Conservation (phyloP, 2,329 filamentous ascomycete genomes). For the Phyllachora maydis region DNA sequence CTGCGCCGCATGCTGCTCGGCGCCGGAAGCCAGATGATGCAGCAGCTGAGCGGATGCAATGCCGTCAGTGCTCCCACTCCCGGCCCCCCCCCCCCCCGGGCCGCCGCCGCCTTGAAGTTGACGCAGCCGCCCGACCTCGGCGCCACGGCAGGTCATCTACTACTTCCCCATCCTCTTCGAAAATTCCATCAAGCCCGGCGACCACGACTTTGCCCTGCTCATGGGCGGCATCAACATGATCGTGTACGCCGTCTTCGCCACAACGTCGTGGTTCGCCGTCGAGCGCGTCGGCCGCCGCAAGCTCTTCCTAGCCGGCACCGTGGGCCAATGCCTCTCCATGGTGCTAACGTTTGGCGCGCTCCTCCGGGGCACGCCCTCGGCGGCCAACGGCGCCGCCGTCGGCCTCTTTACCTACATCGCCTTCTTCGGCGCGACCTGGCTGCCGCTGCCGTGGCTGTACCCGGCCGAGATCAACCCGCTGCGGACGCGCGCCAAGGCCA, state of each 20-base stretch:
- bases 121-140: no score
- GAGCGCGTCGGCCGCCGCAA: conserved; percentile 34
- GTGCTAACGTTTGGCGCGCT: conserved; percentile 19
- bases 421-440: conserved; percentile 9
- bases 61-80: no score
- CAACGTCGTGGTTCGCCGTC: conserved; percentile 25
- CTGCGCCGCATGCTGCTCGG: conserved; percentile 43
- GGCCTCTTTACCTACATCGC: conserved; percentile 36
- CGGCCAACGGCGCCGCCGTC: conserved; percentile 14
- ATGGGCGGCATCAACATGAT: conserved; percentile 34
- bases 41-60: conserved; percentile 39
- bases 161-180: conserved; percentile 40
- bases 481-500: conserved; percentile 38
- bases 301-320: conserved; percentile 42
- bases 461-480: conserved; percentile 39
- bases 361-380: conserved; percentile 12
- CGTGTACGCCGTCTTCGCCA: conserved; percentile 39
- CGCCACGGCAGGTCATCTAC: no score
- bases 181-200: conserved; percentile 14
- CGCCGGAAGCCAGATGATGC: conserved; percentile 36
- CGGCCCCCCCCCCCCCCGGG: no score
- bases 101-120: no score
- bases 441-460: conserved; percentile 12
- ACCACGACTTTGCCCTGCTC: conserved; percentile 23
- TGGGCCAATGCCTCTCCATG: conserved; percentile 41